Conservation (phyloP, 2,329 filamentous ascomycete genomes). For the Gaeumannomyces sp. region DNA sequence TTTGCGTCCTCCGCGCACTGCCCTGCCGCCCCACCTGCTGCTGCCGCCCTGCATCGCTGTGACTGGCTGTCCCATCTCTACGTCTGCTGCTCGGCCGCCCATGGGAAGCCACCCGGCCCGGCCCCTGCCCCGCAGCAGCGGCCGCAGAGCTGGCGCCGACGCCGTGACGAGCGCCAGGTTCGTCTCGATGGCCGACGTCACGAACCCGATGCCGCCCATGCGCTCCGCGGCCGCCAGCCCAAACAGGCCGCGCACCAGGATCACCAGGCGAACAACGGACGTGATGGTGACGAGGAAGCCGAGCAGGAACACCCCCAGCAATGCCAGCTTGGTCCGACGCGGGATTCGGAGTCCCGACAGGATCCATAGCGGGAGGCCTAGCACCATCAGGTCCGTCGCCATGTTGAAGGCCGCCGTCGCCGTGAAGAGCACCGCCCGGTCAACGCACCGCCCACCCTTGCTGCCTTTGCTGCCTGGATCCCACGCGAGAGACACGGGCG, state of each 20-base stretch:
- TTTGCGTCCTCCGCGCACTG: too few species aligned
- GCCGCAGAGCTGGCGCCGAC: slow-evolving; percentile 33
- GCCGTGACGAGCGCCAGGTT: slow-evolving; percentile 37
- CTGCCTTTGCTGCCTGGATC: slow-evolving; percentile 26
- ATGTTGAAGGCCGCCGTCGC: slow-evolving; percentile 36
- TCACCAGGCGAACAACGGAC: slow-evolving; percentile 26
- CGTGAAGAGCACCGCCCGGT: slow-evolving; percentile 23
- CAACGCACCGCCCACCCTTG: slow-evolving; percentile 30
- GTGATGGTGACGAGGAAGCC: slow-evolving; percentile 29
- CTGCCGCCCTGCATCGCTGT: too few species aligned
- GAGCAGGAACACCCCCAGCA: slow-evolving; percentile 26
- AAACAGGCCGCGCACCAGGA: slow-evolving; percentile 28
- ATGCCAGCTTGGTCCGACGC: slow-evolving; percentile 22
- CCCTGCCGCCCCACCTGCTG: too few species aligned
- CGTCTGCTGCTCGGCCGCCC: slow-evolving; percentile 26
- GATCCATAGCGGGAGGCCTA: slow-evolving; percentile 34
- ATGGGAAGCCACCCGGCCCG: slow-evolving; percentile 27
- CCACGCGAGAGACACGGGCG: slow-evolving; percentile 38
- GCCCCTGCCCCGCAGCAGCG: slow-evolving; percentile 26
- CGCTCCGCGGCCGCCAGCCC: slow-evolving; percentile 19
- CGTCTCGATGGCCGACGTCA: slow-evolving; percentile 32
- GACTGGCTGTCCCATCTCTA: neutral
- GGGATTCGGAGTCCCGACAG: slow-evolving; percentile 26
- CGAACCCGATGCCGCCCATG: slow-evolving; percentile 28
- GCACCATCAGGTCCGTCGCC: slow-evolving; percentile 34